Conservation (phyloP, 768 basidiomycete genomes). For the Amanita pseudoporphyria region DNA sequence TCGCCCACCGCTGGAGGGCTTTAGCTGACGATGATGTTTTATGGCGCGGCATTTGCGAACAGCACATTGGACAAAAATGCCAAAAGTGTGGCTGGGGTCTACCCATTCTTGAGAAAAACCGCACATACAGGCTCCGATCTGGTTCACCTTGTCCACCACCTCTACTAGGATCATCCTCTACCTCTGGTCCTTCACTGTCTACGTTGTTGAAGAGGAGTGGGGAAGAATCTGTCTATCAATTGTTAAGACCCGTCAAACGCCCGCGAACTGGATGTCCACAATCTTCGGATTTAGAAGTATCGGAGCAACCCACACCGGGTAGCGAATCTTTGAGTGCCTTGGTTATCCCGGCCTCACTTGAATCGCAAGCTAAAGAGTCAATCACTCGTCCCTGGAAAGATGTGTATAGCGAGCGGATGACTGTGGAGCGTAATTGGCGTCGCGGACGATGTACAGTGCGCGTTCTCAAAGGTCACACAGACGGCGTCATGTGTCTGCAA, state of each 20-base stretch:
- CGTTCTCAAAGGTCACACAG: conserved; percentile 85
- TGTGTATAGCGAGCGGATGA: conserved; percentile 96
- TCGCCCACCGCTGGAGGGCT: conserved; percentile 71
- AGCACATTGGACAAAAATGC: conserved; percentile 96
- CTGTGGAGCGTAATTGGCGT: conserved; percentile 95
- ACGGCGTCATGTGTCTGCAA: conserved; percentile 96
- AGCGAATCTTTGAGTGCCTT: conserved; percentile 18
- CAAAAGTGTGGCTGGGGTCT: conserved; percentile 97
- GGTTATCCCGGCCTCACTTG: conserved; percentile 21
- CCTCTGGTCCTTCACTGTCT: conserved; percentile 12
- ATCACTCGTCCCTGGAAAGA: conserved; percentile 94
- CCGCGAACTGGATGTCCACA: conserved; percentile 1
- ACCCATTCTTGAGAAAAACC: conserved; percentile 76
- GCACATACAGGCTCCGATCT: conserved; percentile 32
- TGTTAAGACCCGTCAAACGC: conserved; percentile 42
- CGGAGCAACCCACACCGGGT: conserved; percentile 5
- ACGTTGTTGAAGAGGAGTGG: conserved; percentile 20
- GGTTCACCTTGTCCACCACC: conserved; percentile 27
- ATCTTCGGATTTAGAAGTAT: not conserved
- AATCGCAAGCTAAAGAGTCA: conserved; percentile 18
- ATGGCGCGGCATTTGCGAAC: conserved; percentile 95
- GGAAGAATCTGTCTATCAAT: conserved; percentile 19
- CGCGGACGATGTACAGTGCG: conserved; percentile 82
- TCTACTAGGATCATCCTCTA: conserved; percentile 9
- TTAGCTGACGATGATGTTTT: conserved; percentile 94